A percentile compares a stretch with the other conserved stretches of the same genome.
phyloP scores from a whole-genome alignment of 371 early-diverging fungal species.

The Paraphysoderma sedebokerense region DNA sequence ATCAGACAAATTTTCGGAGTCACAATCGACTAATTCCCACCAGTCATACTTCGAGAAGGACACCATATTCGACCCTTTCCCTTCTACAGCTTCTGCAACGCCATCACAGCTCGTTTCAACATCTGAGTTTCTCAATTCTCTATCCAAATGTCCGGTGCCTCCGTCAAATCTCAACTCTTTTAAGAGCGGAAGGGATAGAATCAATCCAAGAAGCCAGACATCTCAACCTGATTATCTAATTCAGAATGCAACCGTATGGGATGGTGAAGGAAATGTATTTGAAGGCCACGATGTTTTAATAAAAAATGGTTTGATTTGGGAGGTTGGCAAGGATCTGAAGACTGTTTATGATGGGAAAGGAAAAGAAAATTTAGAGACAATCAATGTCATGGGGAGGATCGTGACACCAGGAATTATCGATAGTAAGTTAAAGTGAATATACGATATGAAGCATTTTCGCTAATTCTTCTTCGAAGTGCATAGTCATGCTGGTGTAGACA shows the following conservation, averaged over 20 bases:
- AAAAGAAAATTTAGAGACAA: slow-evolving; percentile 8
- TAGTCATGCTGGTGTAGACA: slow-evolving; percentile 31
- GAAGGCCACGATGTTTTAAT: slow-evolving; percentile 30
- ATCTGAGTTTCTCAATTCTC: no score
- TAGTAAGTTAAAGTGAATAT: slow-evolving; percentile 36
- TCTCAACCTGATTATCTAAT: no score
- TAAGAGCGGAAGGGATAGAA: no score
- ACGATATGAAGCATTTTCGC: not conserved
- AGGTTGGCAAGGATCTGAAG: slow-evolving; percentile 16
- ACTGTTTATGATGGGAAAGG: slow-evolving; percentile 11
- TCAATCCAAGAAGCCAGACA: no score
- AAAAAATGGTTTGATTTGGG: slow-evolving; percentile 32
- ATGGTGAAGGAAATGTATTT: slow-evolving; percentile 27
- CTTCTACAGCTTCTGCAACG: no score
- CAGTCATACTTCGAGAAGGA: no score
- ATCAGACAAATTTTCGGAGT: no score
- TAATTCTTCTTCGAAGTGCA: not conserved
- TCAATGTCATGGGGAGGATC: slow-evolving; percentile 46
- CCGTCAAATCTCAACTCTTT: no score
- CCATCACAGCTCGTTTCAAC: no score
- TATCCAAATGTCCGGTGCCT: no score
- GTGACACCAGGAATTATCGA: slow-evolving; percentile 70
- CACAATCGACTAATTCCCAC: no score
- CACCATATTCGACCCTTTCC: no score
- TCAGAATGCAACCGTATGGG: slow-evolving; percentile 29